These are phyloP conservation scores for Casuarina glauca DNA, from an alignment of 306 rosid genomes.

Conservation along the genomic window DNA sequence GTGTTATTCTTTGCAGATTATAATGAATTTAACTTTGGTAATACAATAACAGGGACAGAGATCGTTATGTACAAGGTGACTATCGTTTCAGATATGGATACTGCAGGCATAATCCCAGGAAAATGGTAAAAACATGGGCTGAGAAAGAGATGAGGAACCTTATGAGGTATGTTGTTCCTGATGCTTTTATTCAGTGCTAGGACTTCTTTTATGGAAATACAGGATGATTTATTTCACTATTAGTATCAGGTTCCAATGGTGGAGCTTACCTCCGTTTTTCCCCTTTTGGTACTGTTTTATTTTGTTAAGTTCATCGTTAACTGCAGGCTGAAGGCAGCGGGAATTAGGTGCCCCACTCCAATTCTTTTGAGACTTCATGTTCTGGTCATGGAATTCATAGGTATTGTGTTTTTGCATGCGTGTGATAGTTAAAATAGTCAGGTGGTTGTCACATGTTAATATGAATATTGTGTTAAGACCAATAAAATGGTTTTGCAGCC, in stretches of 20 bases:
- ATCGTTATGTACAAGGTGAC: constrained; percentile 93
- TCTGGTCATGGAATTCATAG: constrained; percentile 92
- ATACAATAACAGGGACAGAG: constrained; percentile 77
- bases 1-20: constrained; percentile 4
- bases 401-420: constrained; percentile 34
- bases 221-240: background rate
- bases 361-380: constrained; percentile 66
- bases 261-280: background rate
- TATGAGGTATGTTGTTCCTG: constrained; percentile 52
- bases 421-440: constrained; percentile 6
- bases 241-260: background rate
- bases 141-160: constrained; percentile 96
- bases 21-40: constrained; percentile 18
- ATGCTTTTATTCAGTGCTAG: background rate
- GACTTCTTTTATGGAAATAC: background rate
- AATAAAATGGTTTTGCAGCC: background rate
- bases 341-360: constrained; percentile 79
- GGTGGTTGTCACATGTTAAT: background rate
- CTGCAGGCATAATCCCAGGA: constrained; percentile 87
- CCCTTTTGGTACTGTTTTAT: background rate
- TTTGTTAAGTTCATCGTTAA: constrained; percentile 4
- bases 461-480: background rate
- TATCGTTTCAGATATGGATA: constrained; percentile 83
- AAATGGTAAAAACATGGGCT: constrained; percentile 98
- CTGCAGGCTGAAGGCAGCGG: constrained; percentile 80